Evolutionary conservation across 192 early-diverging fungal genomes (phyloP), one percentile per base, ranked within the genome.

Genomic region (Coemansia sp.): DNA sequence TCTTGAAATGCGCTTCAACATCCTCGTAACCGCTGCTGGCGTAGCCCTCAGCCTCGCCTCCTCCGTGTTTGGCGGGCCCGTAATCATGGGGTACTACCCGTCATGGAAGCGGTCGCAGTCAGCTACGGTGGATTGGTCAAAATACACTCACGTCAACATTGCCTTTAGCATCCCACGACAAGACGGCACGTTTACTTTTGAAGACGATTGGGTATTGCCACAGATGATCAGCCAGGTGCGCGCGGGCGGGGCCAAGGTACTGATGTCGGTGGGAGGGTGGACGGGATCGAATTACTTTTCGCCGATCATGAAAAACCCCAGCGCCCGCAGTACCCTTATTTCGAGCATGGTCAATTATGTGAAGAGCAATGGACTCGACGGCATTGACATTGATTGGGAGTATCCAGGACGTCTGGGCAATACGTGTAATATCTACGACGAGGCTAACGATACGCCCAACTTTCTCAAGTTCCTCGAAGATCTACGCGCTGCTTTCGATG

Each of bases 331-430:
- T 36, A 83, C 61, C 18, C 77, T 90, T 45, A 84, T 90, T 25
- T 71, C 85, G 31, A 85, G 83, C 62, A 90, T 88, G 57, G 45
- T 88, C 42, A 68, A 75, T 28, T 84, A 85, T 28, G 82, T 89
- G 47, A 65, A 78, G 47, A 65, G 63, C 26, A 83, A 87, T 39
- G 62, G 72, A 7, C 71, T 86, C 6, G 86, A 88, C 63, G 87
- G 88, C 6, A 73, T 83, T 12, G 90, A 93, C 64, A 85, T 92
- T 63, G 91, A 92, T 68, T 91, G 82, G 86, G 91, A 92, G 69
- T 91, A 88, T 65, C 91, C 86, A 1, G 84, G 84, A 3, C 69
- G 83, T 10, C 47, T 64, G 25, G 86, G 83, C 6, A 56, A 74
- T 20, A 65, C 53, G 1, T 76, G 77, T 34, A 85, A 80, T 42